A percentile compares a stretch with the other conserved stretches of the same genome.
Evolutionary conservation across 2,329 filamentous ascomycete species (phyloP).

Genomic region (Cordyceps farinosa): DNA sequence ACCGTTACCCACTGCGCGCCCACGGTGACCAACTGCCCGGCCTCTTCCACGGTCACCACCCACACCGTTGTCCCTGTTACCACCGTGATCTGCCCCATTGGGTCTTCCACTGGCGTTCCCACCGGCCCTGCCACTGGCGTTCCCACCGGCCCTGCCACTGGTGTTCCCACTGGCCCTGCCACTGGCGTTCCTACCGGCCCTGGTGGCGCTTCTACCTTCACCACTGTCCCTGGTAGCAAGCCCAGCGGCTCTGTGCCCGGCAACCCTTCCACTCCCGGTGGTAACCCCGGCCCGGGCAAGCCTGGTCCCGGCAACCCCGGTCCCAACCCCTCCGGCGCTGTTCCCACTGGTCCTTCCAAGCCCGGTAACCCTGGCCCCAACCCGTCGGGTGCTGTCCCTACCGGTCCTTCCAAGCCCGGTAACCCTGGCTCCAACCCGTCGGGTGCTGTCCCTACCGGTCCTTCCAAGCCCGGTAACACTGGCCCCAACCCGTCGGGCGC

Average conservation of each 20-base stretch:
- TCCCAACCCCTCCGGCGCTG: conserved; percentile 2
- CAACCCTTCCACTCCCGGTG: background rate
- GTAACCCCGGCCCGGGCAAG: background rate
- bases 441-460: background rate
- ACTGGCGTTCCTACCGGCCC: background rate
- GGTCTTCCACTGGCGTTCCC: background rate
- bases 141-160: background rate
- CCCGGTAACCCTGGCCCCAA: conserved; percentile 1
- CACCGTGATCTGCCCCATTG: conserved; percentile 5
- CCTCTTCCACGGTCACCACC: conserved; percentile 13
- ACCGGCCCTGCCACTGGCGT: background rate
- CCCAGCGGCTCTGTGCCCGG: background rate
- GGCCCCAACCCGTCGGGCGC: conserved; percentile 4
- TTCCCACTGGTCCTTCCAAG: background rate
- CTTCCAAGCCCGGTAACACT: conserved; percentile 1
- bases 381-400: background rate
- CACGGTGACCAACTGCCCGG: conserved; percentile 14
- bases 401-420: background rate
- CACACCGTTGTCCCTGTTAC: conserved; percentile 10
- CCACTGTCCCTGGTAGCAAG: background rate
- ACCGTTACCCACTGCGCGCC: conserved; percentile 15
- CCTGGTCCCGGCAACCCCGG: background rate
- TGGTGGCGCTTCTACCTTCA: background rate
- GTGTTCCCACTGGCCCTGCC: background rate
- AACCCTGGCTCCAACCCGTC: background rate